These are phyloP conservation scores for Kuraishia piskuri DNA, from an alignment of 805 yeast species.

Conservation along the genomic window DNA sequence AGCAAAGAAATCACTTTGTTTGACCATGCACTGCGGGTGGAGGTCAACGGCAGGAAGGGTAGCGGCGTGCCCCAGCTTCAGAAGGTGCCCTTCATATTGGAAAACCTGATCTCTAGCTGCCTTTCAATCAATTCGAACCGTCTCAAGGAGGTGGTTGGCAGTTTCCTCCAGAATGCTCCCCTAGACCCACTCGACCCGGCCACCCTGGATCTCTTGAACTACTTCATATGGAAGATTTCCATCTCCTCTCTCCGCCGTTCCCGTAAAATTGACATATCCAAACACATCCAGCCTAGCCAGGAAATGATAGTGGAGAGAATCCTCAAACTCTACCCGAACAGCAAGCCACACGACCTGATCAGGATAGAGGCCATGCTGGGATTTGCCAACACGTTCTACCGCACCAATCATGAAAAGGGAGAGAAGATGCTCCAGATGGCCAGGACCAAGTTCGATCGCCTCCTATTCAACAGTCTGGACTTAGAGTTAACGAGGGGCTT, in stretches of 20 bases:
- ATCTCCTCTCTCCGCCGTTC: neutral
- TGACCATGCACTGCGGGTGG: neutral
- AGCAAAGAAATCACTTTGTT: neutral
- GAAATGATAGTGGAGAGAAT: neutral
- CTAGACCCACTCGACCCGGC: neutral
- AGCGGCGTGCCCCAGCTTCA: too few relatives aligned
- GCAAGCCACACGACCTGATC: neutral
- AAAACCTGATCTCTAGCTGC: neutral
- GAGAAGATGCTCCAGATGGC: neutral
- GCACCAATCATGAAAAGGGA: neutral
- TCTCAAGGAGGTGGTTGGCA: neutral
- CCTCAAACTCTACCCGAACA: neutral
- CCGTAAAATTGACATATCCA: neutral
- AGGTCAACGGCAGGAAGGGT: too few relatives aligned
- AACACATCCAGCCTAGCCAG: neutral
- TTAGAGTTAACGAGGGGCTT: neutral
- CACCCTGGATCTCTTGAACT: neutral
- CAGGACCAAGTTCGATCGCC: neutral
- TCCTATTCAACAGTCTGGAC: neutral
- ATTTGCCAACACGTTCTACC: constrained; percentile 1
- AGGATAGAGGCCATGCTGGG: constrained; percentile 1
- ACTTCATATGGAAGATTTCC: neutral
- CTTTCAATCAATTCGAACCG: neutral
- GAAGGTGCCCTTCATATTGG: neutral
- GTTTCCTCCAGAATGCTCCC: neutral